Percentiles rank a stretch among this genome's conserved stretches.
Conservation (phyloP, 352 stramenopile species). For the Pythium biforme region DNA sequence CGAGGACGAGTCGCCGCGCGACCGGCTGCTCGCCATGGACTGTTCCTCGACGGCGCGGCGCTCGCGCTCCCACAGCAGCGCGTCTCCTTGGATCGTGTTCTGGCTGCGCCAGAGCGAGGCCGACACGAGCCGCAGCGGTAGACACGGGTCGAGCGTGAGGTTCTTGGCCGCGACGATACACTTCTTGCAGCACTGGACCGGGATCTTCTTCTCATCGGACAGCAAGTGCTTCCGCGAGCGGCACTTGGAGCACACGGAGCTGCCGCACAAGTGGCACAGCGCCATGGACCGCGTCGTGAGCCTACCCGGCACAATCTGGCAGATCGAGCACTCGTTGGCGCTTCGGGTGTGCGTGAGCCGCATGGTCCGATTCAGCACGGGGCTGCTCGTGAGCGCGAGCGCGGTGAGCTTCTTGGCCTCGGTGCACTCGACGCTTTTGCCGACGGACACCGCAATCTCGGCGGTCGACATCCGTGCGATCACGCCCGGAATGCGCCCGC, state of each 20-base stretch:
- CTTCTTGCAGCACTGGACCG: constrained; percentile 26
- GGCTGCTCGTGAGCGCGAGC: constrained; percentile 17
- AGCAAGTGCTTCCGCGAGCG: constrained; percentile 22
- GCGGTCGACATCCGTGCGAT: constrained; percentile 8
- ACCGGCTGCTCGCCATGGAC: constrained; percentile 3
- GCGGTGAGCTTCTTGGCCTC: constrained; percentile 28
- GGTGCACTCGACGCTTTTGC: constrained; percentile 22
- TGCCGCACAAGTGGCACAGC: constrained; percentile 16
- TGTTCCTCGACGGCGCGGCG: constrained; percentile 3
- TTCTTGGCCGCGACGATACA: constrained; percentile 23
- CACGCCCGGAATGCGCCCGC: constrained; percentile 11
- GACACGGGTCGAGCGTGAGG: constrained; percentile 3
- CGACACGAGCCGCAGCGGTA: constrained; percentile 18
- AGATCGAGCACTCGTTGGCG: constrained; percentile 20
- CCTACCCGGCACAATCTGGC: not conserved
- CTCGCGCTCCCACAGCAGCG: constrained; percentile 8
- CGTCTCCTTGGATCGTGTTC: constrained; percentile 10
- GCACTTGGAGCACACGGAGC: constrained; percentile 24
- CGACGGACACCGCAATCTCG: constrained; percentile 21
- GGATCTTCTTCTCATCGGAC: constrained; percentile 20
- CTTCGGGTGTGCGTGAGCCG: not conserved
- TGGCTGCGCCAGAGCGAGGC: constrained; percentile 9
- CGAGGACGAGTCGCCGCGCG: not conserved
- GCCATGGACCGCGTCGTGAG: constrained; percentile 14
- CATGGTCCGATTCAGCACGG: constrained; percentile 6